phyloP scores from a whole-genome alignment of 371 early-diverging fungal species.

The Phascolomyces articulosus region DNA sequence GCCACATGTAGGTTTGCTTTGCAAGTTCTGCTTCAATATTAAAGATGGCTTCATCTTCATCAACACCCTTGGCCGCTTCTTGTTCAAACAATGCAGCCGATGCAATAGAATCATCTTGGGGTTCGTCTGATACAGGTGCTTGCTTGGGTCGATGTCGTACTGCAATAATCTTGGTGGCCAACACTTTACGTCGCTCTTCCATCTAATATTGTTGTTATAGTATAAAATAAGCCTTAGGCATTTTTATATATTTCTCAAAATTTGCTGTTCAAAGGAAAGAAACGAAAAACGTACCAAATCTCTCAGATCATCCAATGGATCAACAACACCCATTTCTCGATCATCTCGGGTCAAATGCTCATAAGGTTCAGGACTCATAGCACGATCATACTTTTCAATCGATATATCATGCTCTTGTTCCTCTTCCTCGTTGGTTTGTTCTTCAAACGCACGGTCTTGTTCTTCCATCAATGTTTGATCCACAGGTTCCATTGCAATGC shows the following conservation, averaged over 20 bases:
- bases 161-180: constrained; percentile 61
- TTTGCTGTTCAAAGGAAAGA: neutral
- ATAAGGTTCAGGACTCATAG: constrained; percentile 71
- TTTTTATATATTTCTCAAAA: neutral
- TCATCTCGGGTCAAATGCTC: constrained; percentile 57
- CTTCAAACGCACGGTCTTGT: constrained; percentile 40
- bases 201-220: constrained; percentile 36
- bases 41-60: constrained; percentile 82
- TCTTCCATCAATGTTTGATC: constrained; percentile 46
- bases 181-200: constrained; percentile 60
- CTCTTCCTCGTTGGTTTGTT: constrained; percentile 11
- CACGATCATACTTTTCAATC: constrained; percentile 55
- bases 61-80: constrained; percentile 77
- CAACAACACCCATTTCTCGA: constrained; percentile 56
- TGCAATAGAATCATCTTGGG: constrained; percentile 40
- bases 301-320: constrained; percentile 64
- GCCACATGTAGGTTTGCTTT: constrained; percentile 77
- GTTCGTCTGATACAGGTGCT: constrained; percentile 23
- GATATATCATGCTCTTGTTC: constrained; percentile 9
- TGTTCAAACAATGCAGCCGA: constrained; percentile 61
- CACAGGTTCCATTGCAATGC: constrained; percentile 44
- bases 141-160: constrained; percentile 32
- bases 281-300: constrained; percentile 53
- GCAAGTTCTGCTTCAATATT: constrained; percentile 76
- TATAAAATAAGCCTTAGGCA: too few species aligned